phyloP scores from a whole-genome alignment of 257 asterid genomes.

The Solanum piurae region DNA sequence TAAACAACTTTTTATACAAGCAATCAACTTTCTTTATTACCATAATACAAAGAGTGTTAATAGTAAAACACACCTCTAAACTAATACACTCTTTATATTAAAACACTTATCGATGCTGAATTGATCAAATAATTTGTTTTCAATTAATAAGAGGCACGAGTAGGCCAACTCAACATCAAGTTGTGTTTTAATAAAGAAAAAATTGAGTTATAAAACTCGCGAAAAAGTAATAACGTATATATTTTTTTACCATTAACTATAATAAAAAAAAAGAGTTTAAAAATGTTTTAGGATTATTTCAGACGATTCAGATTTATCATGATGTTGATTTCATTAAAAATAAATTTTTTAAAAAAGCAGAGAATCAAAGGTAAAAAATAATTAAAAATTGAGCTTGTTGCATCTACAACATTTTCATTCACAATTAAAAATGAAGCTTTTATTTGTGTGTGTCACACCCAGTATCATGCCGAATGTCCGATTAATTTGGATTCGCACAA shows the following conservation, averaged over 20 bases:
- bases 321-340: neutral
- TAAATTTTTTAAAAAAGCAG: neutral
- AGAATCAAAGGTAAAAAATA: neutral
- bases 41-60: neutral
- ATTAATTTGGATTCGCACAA: too few relatives aligned
- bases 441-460: too few relatives aligned
- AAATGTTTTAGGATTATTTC: neutral
- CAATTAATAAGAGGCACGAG: neutral
- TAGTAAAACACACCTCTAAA: neutral
- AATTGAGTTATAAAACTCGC: rapidly evolving
- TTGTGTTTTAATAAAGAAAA: too few relatives aligned
- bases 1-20: neutral
- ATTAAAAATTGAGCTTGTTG: neutral
- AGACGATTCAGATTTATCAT: neutral
- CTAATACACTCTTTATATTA: rapidly evolving
- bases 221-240: too few relatives aligned
- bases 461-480: neutral
- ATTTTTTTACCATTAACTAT: neutral
- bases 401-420: neutral
- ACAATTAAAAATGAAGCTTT: too few relatives aligned
- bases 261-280: too few relatives aligned
- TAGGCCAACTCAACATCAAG: neutral
- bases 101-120: too few relatives aligned
- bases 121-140: too few relatives aligned
- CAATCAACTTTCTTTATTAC: neutral